phyloP scores from a whole-genome alignment of 148 eudicot species.

The Polygonum maritimum region DNA sequence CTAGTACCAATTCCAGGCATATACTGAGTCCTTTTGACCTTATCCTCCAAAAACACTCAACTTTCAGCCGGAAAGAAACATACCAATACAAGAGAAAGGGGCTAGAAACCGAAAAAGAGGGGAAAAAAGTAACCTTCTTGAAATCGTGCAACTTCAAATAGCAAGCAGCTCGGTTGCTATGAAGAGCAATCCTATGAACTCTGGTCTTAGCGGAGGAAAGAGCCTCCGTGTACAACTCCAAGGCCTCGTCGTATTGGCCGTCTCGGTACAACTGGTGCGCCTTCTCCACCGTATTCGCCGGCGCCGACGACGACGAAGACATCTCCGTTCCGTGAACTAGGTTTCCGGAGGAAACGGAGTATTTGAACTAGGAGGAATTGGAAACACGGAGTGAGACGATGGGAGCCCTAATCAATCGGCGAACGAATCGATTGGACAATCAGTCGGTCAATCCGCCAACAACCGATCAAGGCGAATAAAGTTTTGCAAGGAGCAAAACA shows the following conservation, averaged over 20 bases:
- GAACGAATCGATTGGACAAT: neutral
- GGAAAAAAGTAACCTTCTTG: conserved; percentile 39
- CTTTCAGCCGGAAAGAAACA: neutral
- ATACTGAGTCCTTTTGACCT: neutral
- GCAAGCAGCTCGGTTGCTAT: conserved; percentile 96
- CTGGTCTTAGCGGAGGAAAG: conserved; percentile 57
- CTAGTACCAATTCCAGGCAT: neutral
- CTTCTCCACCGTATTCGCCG: conserved; percentile 64
- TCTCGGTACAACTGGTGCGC: conserved; percentile 92
- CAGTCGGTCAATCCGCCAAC: neutral
- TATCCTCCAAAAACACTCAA: neutral
- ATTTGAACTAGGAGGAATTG: neutral
- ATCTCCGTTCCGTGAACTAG: neutral
- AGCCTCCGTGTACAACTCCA: conserved; percentile 58
- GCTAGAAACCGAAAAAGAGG: neutral
- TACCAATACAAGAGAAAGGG: neutral
- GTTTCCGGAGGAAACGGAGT: neutral
- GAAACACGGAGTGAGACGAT: neutral
- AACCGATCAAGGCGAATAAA: neutral
- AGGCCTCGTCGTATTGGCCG: conserved; percentile 52
- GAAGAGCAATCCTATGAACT: conserved; percentile 88
- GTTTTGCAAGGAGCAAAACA: neutral
- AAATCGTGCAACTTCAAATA: conserved; percentile 70
- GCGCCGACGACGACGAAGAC: conserved; percentile 14
- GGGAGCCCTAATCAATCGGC: neutral